Conservation (phyloP, 768 basidiomycete species). For the Suillus americanus region DNA sequence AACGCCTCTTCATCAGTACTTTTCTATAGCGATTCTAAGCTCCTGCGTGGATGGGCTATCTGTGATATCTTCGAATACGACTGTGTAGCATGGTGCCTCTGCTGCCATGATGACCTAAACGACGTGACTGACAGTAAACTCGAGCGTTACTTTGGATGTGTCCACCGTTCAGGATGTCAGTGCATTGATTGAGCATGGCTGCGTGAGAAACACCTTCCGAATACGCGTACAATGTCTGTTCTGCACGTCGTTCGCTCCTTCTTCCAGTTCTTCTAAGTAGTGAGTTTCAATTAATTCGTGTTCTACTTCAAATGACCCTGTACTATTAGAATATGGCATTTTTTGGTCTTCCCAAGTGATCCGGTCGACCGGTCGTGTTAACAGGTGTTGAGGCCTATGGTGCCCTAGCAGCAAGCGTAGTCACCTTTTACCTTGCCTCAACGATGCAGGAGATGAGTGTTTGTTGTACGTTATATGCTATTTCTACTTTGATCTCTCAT, state of each 20-base stretch:
- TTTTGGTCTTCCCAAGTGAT: too few species aligned
- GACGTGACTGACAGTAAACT: neutral
- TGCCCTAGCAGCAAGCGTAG: neutral
- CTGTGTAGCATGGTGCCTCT: conserved; percentile 74
- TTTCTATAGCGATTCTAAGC: conserved; percentile 85
- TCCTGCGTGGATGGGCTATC: conserved; percentile 83
- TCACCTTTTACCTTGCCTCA: neutral
- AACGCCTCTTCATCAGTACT: conserved; percentile 95
- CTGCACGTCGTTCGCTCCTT: too few species aligned
- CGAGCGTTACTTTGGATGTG: neutral
- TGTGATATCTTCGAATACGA: conserved; percentile 69
- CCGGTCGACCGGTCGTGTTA: too few species aligned
- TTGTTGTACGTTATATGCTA: neutral
- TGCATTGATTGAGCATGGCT: too few species aligned
- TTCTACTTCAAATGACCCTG: neutral
- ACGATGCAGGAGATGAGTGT: neutral
- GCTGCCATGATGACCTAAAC: conserved; percentile 27
- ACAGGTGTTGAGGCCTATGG: too few species aligned
- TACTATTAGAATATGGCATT: neutral
- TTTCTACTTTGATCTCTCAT: neutral
- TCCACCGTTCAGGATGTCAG: too few species aligned
- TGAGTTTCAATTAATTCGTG: neutral
- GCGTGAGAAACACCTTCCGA: neutral
- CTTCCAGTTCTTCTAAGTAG: too few species aligned
- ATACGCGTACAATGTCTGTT: neutral